Conservation (phyloP, 129 eudicot species). For the Flaveria linearis region DNA sequence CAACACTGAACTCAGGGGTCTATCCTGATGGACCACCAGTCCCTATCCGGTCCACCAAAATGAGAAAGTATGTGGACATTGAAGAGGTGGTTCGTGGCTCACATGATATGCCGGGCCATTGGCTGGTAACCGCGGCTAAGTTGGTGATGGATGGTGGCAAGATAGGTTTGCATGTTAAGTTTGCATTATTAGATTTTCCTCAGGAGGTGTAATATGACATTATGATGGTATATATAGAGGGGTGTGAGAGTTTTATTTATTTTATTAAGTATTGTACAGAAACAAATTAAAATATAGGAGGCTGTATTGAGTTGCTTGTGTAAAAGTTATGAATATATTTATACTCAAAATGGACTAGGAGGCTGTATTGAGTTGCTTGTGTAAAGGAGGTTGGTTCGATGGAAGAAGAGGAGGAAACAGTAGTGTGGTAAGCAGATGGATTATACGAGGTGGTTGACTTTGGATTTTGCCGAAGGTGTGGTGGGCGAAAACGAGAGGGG, state of each 20-base stretch:
- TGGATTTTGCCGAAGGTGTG: too few relatives aligned
- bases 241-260: conserved; percentile 12
- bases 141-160: conserved; percentile 75
- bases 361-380: too few relatives aligned
- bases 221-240: conserved; percentile 18
- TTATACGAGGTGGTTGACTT: too few relatives aligned
- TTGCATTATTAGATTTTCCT: conserved; percentile 67
- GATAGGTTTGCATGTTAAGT: conserved; percentile 84
- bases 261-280: conserved; percentile 30
- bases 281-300: conserved; percentile 27
- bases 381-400: too few relatives aligned
- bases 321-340: not conserved
- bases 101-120: conserved; percentile 90
- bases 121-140: conserved; percentile 93
- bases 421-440: too few relatives aligned
- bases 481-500: too few relatives aligned
- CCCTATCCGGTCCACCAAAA: conserved; percentile 55
- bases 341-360: not conserved
- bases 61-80: conserved; percentile 62
- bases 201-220: conserved; percentile 33
- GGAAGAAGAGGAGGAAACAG: too few relatives aligned
- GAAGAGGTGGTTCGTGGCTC: conserved; percentile 82
- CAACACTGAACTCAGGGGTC: conserved; percentile 72
- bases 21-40: conserved; percentile 83
- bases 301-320: conserved; percentile 1